Evolutionary conservation across 192 early-diverging fungal species (phyloP).

Genomic region (Backusella circina): DNA sequence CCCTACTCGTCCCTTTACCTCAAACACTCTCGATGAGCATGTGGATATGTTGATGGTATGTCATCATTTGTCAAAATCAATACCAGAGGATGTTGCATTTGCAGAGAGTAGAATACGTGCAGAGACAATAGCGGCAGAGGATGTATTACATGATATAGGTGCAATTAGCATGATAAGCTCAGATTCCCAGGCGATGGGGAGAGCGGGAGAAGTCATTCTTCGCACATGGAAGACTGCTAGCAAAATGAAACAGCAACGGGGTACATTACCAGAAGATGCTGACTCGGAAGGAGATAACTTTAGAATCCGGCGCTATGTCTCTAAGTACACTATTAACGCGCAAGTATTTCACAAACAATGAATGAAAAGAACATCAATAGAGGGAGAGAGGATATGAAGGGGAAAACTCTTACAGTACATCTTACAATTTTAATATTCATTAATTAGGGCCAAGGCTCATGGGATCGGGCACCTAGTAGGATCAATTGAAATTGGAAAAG

Average conservation of each 20-base stretch:
- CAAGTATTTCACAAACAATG: slow-evolving; percentile 39
- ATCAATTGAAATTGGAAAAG: slow-evolving; percentile 88
- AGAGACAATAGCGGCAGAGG: slow-evolving; percentile 98
- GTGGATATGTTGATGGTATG: slow-evolving; percentile 99
- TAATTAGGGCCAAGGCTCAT: slow-evolving; percentile 74
- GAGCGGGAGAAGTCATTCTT: slow-evolving; percentile 89
- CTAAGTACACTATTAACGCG: slow-evolving; percentile 98
- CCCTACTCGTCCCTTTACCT: slow-evolving; percentile 90
- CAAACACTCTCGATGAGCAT: slow-evolving; percentile 97
- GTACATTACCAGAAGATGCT: slow-evolving; percentile 50
- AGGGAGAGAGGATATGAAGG: not conserved
- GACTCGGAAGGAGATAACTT: slow-evolving; percentile 76
- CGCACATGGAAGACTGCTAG: slow-evolving; percentile 95
- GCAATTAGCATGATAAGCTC: slow-evolving; percentile 95
- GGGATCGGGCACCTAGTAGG: slow-evolving; percentile 87
- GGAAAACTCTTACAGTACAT: not conserved
- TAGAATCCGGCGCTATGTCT: slow-evolving; percentile 85
- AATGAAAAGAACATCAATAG: too few relatives aligned
- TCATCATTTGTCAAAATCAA: slow-evolving; percentile 89
- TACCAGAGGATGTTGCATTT: slow-evolving; percentile 98
- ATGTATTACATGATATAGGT: slow-evolving; percentile 92
- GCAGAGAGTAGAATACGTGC: slow-evolving; percentile 94
- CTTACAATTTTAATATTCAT: not conserved
- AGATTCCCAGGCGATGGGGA: slow-evolving; percentile 96
- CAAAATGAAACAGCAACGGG: slow-evolving; percentile 88